These are phyloP conservation scores for Ceratocystiopsis sp. DNA, from an alignment of 2,329 filamentous ascomycete genomes.

Conservation along the genomic window DNA sequence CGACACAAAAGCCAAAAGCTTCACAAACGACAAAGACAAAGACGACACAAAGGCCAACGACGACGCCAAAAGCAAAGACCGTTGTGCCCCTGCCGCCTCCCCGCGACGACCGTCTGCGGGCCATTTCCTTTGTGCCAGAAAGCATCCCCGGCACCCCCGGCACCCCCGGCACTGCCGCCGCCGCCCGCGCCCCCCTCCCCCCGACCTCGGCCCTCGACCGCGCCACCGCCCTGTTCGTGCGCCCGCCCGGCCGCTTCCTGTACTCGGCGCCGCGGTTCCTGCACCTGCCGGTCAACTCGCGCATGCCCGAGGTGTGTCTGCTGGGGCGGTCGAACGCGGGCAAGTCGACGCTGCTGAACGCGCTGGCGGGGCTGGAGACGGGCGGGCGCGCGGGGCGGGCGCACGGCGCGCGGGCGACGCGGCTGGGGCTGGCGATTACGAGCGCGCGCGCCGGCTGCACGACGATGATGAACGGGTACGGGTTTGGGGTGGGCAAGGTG, in stretches of 20 bases:
- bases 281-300: conserved; percentile 32
- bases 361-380: conserved; percentile 38
- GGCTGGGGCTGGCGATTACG: conserved; percentile 33
- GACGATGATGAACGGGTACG: conserved; percentile 37
- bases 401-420: conserved; percentile 16
- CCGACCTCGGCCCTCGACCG: conserved; percentile 7
- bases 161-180: too few relatives aligned
- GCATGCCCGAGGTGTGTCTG: conserved; percentile 49
- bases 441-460: conserved; percentile 35
- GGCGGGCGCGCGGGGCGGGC: conserved; percentile 11
- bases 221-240: conserved; percentile 14
- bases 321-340: conserved; percentile 80
- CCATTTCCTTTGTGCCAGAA: too few relatives aligned
- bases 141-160: too few relatives aligned
- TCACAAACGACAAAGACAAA: too few relatives aligned
- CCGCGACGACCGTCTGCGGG: too few relatives aligned
- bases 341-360: conserved; percentile 79
- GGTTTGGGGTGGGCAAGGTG: conserved; percentile 22
- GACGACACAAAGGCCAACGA: too few relatives aligned
- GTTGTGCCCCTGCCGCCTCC: too few relatives aligned
- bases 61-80: too few relatives aligned
- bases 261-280: conserved; percentile 32
- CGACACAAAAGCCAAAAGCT: too few relatives aligned
- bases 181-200: too few relatives aligned
- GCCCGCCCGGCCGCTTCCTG: conserved; percentile 19